Conservation (phyloP, 768 basidiomycete genomes). For the Tephrocybe sp. region DNA sequence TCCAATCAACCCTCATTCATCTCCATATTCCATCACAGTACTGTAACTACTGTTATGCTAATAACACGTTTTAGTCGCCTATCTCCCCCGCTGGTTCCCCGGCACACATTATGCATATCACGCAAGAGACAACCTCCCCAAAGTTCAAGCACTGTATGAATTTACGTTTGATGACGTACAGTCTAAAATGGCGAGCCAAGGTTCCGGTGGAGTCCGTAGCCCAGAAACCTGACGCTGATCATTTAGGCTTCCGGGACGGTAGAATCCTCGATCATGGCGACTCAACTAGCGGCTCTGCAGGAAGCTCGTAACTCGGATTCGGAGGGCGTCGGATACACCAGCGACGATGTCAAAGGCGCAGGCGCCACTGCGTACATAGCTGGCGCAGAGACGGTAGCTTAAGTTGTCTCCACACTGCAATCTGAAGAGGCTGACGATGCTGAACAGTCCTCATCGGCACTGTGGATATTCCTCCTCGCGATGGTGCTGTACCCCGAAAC, state of each 20-base stretch:
- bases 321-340: neutral
- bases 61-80: no score
- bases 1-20: no score
- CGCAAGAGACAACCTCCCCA: slow-evolving; percentile 9
- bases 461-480: slow-evolving; percentile 26
- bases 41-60: no score
- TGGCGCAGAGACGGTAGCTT: slow-evolving; percentile 20
- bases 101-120: slow-evolving; percentile 16
- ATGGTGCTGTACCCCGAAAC: slow-evolving; percentile 29
- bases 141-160: slow-evolving; percentile 9
- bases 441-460: slow-evolving; percentile 13
- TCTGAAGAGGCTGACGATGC: no score
- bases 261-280: slow-evolving; percentile 2
- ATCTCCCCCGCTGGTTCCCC: slow-evolving; percentile 22
- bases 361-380: slow-evolving; percentile 11
- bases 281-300: slow-evolving; percentile 11
- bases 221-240: no score
- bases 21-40: no score
- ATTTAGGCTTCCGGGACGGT: slow-evolving; percentile 12
- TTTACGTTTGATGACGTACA: slow-evolving; percentile 13
- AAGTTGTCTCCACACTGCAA: no score
- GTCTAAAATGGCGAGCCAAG: slow-evolving; percentile 20
- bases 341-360: slow-evolving; percentile 11
- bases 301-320: no score
- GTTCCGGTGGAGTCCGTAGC: neutral